Conservation (phyloP, 2,329 filamentous ascomycete species). For the Lachnellula arida region DNA sequence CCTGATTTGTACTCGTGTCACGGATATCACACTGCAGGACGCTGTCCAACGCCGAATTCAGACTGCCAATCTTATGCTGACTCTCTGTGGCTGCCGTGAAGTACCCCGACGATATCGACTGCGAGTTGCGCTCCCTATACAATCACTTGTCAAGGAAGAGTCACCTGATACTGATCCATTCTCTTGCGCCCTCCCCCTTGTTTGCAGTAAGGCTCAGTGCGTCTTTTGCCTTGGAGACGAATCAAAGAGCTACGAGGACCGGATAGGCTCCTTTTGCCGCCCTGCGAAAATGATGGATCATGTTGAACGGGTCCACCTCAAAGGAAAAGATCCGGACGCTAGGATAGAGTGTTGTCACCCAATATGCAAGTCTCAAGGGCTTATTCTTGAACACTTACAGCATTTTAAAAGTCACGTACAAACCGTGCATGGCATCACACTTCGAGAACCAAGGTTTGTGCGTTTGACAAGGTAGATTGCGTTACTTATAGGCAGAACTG, state of each 20-base stretch:
- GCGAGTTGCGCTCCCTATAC: not conserved
- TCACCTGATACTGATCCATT: slow-evolving; percentile 5
- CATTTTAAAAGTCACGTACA: slow-evolving; percentile 24
- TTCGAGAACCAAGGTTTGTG: slow-evolving; percentile 14
- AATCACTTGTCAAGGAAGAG: slow-evolving; percentile 11
- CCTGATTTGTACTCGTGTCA: slow-evolving; percentile 12
- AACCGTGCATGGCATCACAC: slow-evolving; percentile 16
- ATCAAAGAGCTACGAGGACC: slow-evolving; percentile 15
- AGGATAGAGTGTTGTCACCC: slow-evolving; percentile 12
- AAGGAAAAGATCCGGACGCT: slow-evolving; percentile 6
- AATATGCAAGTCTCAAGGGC: slow-evolving; percentile 6
- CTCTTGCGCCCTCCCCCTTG: slow-evolving; percentile 7
- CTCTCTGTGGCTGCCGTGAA: slow-evolving; percentile 7
- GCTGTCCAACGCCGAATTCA: slow-evolving; percentile 12
- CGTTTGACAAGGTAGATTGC: not conserved
- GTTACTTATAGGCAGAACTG: too few species aligned
- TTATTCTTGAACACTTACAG: slow-evolving; percentile 22
- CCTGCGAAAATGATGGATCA: slow-evolving; percentile 17
- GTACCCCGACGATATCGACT: slow-evolving; percentile 8
- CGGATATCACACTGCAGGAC: slow-evolving; percentile 9
- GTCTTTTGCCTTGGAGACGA: slow-evolving; percentile 14
- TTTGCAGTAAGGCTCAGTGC: slow-evolving; percentile 13
- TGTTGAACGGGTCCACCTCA: slow-evolving; percentile 16
- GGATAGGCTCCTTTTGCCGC: slow-evolving; percentile 14
- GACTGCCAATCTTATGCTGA: slow-evolving; percentile 9